Evolutionary conservation across 1,139 yeast genomes (phyloP).

Genomic region (Saccharomyces hybrid): DNA sequence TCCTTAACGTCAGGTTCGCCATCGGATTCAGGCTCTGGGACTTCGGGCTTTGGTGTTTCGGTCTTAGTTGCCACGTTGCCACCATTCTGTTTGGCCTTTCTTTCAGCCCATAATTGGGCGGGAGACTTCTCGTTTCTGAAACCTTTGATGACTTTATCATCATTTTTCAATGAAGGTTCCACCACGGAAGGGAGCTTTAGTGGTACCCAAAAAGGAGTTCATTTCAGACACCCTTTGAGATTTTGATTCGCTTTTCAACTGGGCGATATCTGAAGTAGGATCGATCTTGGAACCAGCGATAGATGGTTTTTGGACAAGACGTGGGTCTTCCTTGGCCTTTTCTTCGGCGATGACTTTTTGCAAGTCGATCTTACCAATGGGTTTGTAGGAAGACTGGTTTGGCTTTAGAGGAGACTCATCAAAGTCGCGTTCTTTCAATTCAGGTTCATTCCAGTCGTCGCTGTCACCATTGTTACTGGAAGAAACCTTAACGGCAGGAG

Average conservation of each 20-base stretch:
- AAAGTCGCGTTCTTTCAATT: constrained; percentile 66
- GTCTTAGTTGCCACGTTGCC: constrained; percentile 12
- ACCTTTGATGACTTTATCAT: constrained; percentile 54
- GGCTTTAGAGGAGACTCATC: constrained; percentile 51
- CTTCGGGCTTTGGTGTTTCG: constrained; percentile 11
- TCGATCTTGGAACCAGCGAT: constrained; percentile 13
- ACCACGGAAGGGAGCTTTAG: constrained; percentile 43
- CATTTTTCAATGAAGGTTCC: constrained; percentile 31
- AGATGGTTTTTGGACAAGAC: constrained; percentile 22
- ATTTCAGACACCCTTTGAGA: constrained; percentile 39
- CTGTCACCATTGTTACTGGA: constrained; percentile 30
- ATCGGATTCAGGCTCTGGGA: constrained; percentile 18
- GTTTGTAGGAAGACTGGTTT: constrained; percentile 44
- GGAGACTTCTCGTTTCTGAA: constrained; percentile 78
- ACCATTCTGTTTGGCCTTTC: constrained; percentile 43
- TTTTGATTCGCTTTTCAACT: constrained; percentile 40
- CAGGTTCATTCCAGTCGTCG: constrained; percentile 61
- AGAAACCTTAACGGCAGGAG: constrained; percentile 10
- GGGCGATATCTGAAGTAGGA: constrained; percentile 30
- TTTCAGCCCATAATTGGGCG: constrained; percentile 94
- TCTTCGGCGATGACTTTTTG: constrained; percentile 36
- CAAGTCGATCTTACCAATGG: constrained; percentile 50
- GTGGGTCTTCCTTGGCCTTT: constrained; percentile 35
- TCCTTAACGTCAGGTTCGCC: constrained; percentile 29
- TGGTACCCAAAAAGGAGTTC: constrained; percentile 39